Evolutionary conservation across 2,329 filamentous ascomycete genomes (phyloP).

Genomic region (Elsinoe fawcettii): DNA sequence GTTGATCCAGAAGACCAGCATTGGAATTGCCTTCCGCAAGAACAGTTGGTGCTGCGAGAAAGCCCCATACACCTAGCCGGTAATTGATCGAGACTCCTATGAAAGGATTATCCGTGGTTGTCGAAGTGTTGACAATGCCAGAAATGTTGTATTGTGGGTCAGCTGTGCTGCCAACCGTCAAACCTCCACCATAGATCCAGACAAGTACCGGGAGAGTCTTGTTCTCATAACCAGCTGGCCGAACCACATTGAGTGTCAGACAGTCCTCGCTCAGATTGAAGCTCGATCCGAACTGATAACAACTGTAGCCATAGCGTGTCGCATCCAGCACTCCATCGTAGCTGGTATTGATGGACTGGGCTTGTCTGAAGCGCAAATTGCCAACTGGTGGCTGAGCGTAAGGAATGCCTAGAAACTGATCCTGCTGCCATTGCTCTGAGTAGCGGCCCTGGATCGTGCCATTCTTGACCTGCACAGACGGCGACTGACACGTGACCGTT

Average conservation of each 20-base stretch:
- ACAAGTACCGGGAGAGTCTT: constrained; percentile 18
- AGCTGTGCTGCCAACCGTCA: constrained; percentile 18
- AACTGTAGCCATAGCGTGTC: constrained; percentile 39
- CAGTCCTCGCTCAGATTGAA: constrained; percentile 45
- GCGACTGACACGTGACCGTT: constrained; percentile 17
- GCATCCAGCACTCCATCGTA: constrained; percentile 35
- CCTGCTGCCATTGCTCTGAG: constrained; percentile 36
- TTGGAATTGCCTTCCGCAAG: constrained; percentile 44
- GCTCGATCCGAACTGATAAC: constrained; percentile 39
- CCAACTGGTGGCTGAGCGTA: constrained; percentile 31
- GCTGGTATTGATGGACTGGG: constrained; percentile 30
- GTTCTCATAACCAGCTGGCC: constrained; percentile 21
- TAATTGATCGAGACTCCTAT: constrained; percentile 50
- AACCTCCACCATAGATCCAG: constrained; percentile 21
- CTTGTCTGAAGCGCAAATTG: constrained; percentile 28
- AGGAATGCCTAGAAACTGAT: constrained; percentile 40
- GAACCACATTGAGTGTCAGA: constrained; percentile 32
- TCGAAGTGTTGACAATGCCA: constrained; percentile 34
- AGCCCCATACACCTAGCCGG: constrained; percentile 46
- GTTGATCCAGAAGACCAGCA: constrained; percentile 57
- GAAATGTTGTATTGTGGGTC: constrained; percentile 22
- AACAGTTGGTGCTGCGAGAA: constrained; percentile 42
- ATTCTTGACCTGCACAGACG: constrained; percentile 35
- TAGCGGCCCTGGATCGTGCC: constrained; percentile 36
- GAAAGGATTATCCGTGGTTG: constrained; percentile 46